Base-by-base conservation (phyloP, 176 grass and related monocot genomes). In the Ensete ventricosum region DNA sequence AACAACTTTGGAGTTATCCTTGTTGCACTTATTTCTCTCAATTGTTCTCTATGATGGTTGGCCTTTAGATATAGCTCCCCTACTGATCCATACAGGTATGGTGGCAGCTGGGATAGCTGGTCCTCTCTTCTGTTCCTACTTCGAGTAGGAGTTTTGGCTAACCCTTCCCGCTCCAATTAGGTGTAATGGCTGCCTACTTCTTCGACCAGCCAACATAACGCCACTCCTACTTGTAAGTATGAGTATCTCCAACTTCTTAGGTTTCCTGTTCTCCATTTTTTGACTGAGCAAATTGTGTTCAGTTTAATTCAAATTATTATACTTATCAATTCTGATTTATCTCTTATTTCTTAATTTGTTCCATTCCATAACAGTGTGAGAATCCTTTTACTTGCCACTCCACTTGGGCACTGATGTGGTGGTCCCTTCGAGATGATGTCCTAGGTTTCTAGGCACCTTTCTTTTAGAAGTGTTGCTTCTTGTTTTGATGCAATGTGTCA, bases 251-350 rank as follows among this genome's bases (percentile, higher is more conserved):
- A 43, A 43, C 6, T 43, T 65, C 63, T 65, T 3, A 25, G 63
- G 25, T 26, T 65, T 65, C 12, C 24, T 65, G 24, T 65, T 65
- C 63, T 65, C 24, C 63, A 43, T 65, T 64, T 65, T 65, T 65
- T 65, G 12, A 25, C 63, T 65, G 21, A 65, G 63, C 34, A 43
- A 25, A 65, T 53, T 14, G 19, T 43, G 34, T 43, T 43, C 26
- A 72, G 51, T 24, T 72, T 53, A 14, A 52, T 25, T 12, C 12
- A 25, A 43, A 13, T 25, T 14, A 29, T 64, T 21, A 64, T 64
- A 64, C 11, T 64, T 24, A 25, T 14, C 24, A 22, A 65, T 13
- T 22, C 12, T 25, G 22, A 11, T 25, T 25, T 25, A 65, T 25
- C 23, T 1, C 34, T 43, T 43, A 43, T 43, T 6, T 43, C 34